Conservation (phyloP, 768 basidiomycete species). For the Xerocomellus dryophilus region DNA sequence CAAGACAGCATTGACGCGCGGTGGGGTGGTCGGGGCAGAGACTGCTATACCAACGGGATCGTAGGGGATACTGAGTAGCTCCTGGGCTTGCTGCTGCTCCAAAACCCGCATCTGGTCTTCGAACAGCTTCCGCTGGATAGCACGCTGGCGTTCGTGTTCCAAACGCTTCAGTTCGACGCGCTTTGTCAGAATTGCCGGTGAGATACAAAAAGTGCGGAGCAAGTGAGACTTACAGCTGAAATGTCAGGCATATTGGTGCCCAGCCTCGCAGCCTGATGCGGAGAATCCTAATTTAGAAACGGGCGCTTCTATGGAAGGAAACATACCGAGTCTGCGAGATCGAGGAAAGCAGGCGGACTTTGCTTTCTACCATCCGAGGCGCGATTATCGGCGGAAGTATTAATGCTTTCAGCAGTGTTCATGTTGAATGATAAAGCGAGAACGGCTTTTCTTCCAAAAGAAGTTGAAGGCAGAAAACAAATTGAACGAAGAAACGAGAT, state of each 20-base stretch:
- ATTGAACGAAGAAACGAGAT: conserved; percentile 41
- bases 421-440: conserved; percentile 50
- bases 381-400: conserved; percentile 68
- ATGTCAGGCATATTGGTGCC: conserved; percentile 86
- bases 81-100: conserved; percentile 87
- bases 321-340: conserved; percentile 89
- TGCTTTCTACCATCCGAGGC: conserved; percentile 72
- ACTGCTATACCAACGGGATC: conserved; percentile 69
- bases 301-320: conserved; percentile 9
- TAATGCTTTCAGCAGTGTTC: conserved; percentile 72
- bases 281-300: conserved; percentile 4
- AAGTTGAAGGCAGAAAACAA: conserved; percentile 47
- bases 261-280: conserved; percentile 68
- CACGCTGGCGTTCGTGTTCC: conserved; percentile 83
- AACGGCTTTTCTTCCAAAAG: conserved; percentile 52
- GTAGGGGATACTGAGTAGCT: conserved; percentile 73
- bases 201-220: neutral
- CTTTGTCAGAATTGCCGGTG: conserved; percentile 36
- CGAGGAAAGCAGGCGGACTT: conserved; percentile 88
- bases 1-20: conserved; percentile 70
- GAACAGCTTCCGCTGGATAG: conserved; percentile 82
- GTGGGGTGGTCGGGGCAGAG: conserved; percentile 86
- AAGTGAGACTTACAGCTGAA: conserved; percentile 61
- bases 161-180: conserved; percentile 88
- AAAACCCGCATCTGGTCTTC: conserved; percentile 96